These are phyloP conservation scores for Globisporangium camurandrum DNA, from an alignment of 352 stramenopile genomes.

Conservation along the genomic window DNA sequence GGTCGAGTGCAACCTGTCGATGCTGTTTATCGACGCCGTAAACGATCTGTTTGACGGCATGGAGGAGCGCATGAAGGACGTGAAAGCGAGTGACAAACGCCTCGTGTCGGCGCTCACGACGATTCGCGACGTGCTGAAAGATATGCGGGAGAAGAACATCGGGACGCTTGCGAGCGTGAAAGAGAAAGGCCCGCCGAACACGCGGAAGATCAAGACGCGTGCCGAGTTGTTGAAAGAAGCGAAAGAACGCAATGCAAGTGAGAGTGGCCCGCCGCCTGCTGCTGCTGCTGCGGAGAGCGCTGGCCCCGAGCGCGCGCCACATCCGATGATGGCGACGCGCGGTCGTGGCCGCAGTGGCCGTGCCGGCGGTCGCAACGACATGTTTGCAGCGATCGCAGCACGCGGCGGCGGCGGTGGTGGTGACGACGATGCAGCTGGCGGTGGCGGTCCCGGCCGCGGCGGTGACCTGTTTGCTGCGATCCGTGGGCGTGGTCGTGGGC, in stretches of 20 bases:
- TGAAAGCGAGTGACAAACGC: slow-evolving; percentile 78
- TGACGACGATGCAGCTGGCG: slow-evolving; percentile 26
- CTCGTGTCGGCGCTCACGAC: slow-evolving; percentile 56
- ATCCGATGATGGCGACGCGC: slow-evolving; percentile 31
- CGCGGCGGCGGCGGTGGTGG: slow-evolving; percentile 39
- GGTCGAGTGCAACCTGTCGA: slow-evolving; percentile 59
- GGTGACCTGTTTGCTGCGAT: slow-evolving; percentile 16
- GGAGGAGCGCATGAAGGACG: slow-evolving; percentile 75
- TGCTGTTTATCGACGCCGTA: slow-evolving; percentile 58
- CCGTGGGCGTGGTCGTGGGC: slow-evolving; percentile 41
- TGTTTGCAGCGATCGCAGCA: slow-evolving; percentile 47
- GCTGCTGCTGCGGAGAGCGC: slow-evolving; percentile 19
- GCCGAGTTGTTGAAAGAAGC: slow-evolving; percentile 78
- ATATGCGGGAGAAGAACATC: slow-evolving; percentile 57
- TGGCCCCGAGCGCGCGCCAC: slow-evolving; percentile 19
- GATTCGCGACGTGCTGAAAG: slow-evolving; percentile 50
- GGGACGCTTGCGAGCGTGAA: slow-evolving; percentile 46
- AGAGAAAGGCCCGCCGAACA: slow-evolving; percentile 52
- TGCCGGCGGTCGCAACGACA: slow-evolving; percentile 16
- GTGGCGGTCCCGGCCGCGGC: slow-evolving; percentile 26
- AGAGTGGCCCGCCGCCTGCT: slow-evolving; percentile 21
- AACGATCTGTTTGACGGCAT: slow-evolving; percentile 74
- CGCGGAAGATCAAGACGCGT: slow-evolving; percentile 58
- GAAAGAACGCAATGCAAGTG: slow-evolving; percentile 79
- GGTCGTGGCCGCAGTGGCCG: slow-evolving; percentile 31